These are phyloP conservation scores for Aechmea fasciata DNA, from an alignment of 176 grass and related monocot species.

Conservation along the genomic window DNA sequence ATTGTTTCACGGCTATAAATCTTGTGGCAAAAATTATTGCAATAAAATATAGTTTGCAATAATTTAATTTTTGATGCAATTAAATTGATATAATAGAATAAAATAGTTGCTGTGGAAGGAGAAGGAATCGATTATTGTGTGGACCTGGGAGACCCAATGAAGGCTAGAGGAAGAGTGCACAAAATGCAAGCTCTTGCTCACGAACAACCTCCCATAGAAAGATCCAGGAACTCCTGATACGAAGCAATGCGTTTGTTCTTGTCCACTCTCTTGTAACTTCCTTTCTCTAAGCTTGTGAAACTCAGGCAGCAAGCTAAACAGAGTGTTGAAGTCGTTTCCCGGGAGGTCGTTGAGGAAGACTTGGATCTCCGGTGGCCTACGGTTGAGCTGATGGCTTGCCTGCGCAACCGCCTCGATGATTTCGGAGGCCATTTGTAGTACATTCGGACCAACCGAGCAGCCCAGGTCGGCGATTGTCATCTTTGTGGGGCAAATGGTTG, in stretches of 20 bases:
- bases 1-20: no score
- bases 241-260: slow-evolving; percentile 6
- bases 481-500: not conserved
- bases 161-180: slow-evolving; percentile 34
- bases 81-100: no score
- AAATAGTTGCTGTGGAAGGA: no score
- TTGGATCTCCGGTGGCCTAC: not conserved
- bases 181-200: slow-evolving; percentile 26
- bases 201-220: slow-evolving; percentile 38
- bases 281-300: not conserved
- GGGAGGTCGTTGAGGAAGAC: not conserved
- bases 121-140: not conserved
- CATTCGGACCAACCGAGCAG: not conserved
- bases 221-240: slow-evolving; percentile 24
- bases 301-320: not conserved
- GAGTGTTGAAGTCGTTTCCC: not conserved
- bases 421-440: not conserved
- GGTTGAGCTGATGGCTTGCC: not conserved
- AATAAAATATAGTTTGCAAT: no score
- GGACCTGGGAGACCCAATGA: slow-evolving; percentile 36
- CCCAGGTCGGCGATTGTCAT: not conserved
- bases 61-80: no score
- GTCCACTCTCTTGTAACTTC: no score
- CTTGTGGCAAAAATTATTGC: no score
- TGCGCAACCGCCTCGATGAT: not conserved